Evolutionary conservation across 306 rosid genomes (phyloP).

Genomic region (Vicia faba): DNA sequence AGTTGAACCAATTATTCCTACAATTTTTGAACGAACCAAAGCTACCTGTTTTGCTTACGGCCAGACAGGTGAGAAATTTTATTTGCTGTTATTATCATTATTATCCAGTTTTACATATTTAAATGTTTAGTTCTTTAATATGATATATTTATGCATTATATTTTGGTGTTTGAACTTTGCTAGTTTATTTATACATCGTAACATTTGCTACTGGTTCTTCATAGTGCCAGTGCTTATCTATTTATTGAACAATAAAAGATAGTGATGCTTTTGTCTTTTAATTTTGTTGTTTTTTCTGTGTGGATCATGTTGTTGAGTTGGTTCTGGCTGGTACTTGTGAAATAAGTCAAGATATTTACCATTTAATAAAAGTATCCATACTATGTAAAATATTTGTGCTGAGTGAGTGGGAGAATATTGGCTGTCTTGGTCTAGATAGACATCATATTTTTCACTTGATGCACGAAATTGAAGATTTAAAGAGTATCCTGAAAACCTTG

Average conservation of each 20-base stretch:
- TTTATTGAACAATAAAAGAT: not conserved
- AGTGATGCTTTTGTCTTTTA: not conserved
- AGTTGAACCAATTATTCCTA: conserved; percentile 96
- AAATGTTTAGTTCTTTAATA: conserved; percentile 13
- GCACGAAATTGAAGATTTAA: conserved; percentile 12
- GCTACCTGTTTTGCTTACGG: conserved; percentile 99
- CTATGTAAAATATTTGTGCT: conserved; percentile 10
- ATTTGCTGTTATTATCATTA: conserved; percentile 3
- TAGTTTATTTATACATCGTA: conserved; percentile 18
- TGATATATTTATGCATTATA: not conserved
- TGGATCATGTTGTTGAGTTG: conserved; percentile 8
- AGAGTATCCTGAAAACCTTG: not conserved
- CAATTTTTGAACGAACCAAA: conserved; percentile 89
- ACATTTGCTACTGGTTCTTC: conserved; percentile 10
- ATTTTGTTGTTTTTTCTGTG: not conserved
- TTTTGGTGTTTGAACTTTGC: not conserved
- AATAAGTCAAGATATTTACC: conserved; percentile 16
- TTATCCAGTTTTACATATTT: conserved; percentile 13
- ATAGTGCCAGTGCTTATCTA: not conserved
- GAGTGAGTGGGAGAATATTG: conserved; percentile 31
- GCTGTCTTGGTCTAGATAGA: not conserved
- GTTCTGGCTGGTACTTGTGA: conserved; percentile 26
- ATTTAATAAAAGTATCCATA: conserved; percentile 8
- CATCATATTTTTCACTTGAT: conserved; percentile 20
- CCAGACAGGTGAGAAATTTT: conserved; percentile 75